Percentiles rank a stretch among this genome's conserved stretches.
These are phyloP conservation scores for Rhodomyrtus tomentosa DNA, from an alignment of 345 rosid species.

Conservation along the genomic window DNA sequence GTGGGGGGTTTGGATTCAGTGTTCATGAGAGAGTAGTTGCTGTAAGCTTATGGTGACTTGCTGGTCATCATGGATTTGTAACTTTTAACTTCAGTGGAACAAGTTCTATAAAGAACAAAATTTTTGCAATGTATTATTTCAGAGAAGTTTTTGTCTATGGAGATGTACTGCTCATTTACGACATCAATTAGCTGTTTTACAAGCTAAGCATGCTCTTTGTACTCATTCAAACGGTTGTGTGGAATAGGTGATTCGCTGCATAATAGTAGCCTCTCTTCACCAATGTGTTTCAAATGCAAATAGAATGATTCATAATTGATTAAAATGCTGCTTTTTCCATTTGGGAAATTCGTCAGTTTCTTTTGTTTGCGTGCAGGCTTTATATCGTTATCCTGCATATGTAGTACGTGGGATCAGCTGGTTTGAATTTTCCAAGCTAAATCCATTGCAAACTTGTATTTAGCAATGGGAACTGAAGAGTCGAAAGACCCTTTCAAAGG, in stretches of 20 bases:
- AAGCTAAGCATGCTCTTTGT: not conserved
- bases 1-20: not conserved
- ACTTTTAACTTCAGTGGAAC: not conserved
- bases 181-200: not conserved
- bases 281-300: not conserved
- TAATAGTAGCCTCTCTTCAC: not conserved
- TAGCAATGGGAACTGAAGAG: constrained; percentile 47
- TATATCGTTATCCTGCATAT: not conserved
- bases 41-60: not conserved
- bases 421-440: not conserved
- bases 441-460: constrained; percentile 4
- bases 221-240: not conserved
- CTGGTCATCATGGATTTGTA: not conserved
- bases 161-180: not conserved
- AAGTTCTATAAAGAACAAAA: not conserved
- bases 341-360: not conserved
- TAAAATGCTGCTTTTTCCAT: not conserved
- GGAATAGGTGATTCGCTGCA: not conserved
- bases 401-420: not conserved
- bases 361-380: not conserved
- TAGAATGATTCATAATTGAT: not conserved
- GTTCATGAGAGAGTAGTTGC: not conserved
- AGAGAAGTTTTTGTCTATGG: not conserved
- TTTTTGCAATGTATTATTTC: not conserved
- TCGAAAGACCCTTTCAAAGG: constrained; percentile 78